A percentile compares a stretch with the other conserved stretches of the same genome.
These are phyloP conservation scores for Hippophae tibetana DNA, from an alignment of 306 rosid genomes.

Conservation along the genomic window DNA sequence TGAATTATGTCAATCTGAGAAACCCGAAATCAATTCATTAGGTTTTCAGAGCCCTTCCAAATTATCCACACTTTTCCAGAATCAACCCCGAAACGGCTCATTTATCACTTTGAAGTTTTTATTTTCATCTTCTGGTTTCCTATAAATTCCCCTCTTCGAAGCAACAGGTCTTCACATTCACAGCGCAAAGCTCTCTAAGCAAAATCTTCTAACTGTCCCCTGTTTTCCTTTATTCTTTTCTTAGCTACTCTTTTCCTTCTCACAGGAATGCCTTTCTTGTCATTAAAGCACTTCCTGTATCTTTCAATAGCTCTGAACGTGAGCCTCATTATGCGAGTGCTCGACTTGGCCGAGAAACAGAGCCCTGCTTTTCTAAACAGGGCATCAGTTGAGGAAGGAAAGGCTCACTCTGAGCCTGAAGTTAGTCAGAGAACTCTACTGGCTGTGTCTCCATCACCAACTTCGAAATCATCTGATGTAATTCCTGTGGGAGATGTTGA, in stretches of 20 bases:
- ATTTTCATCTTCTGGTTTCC: conserved; percentile 7
- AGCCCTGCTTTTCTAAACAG: conserved; percentile 12
- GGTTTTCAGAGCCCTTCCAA: conserved; percentile 9
- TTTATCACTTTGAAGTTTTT: conserved; percentile 14
- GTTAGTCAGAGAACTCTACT: conserved; percentile 22
- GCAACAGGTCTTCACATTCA: conserved; percentile 14
- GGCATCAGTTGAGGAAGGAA: conserved; percentile 15
- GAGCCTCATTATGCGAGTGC: conserved; percentile 37
- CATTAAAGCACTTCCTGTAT: conserved; percentile 37
- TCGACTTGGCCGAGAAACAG: conserved; percentile 23
- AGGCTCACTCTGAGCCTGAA: conserved; percentile 1
- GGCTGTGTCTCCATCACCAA: conserved; percentile 10
- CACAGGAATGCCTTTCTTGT: conserved; percentile 15
- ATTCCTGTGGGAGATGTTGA: conserved; percentile 20
- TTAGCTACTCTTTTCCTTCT: conserved; percentile 18
- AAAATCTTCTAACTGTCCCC: background rate
- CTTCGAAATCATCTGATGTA: conserved; percentile 15
- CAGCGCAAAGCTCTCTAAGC: background rate
- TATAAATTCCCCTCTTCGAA: conserved; percentile 1
- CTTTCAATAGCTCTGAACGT: conserved; percentile 64
- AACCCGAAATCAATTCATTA: background rate
- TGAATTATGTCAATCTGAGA: conserved; percentile 1
- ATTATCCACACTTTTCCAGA: background rate
- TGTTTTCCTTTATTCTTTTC: conserved; percentile 8
- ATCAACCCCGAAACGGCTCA: background rate